Percentiles rank a stretch among this genome's conserved stretches.
These are phyloP conservation scores for Termitomyces sp. DNA, from an alignment of 768 basidiomycete species.

Conservation along the genomic window DNA sequence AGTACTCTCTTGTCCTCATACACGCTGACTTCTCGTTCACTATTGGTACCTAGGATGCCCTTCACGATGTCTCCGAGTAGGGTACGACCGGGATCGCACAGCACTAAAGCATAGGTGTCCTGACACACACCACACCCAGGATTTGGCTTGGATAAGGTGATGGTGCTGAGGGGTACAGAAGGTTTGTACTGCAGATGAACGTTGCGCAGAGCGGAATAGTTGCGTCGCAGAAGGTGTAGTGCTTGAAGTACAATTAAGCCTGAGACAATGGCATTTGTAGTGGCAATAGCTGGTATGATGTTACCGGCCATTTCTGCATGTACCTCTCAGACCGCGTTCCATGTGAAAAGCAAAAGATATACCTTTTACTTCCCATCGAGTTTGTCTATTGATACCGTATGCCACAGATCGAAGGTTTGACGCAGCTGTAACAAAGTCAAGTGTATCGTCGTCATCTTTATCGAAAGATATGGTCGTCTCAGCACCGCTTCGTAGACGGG, in stretches of 20 bases:
- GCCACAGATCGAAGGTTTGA: conserved; percentile 89
- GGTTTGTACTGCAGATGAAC: conserved; percentile 80
- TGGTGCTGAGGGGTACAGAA: conserved; percentile 68
- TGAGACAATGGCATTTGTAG: conserved; percentile 96
- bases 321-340: background rate
- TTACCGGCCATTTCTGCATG: conserved; percentile 94
- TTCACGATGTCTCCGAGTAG: conserved; percentile 70
- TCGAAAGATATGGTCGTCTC: conserved; percentile 83
- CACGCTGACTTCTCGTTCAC: conserved; percentile 60
- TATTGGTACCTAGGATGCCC: conserved; percentile 55
- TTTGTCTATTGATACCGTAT: conserved; percentile 85
- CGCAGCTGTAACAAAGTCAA: conserved; percentile 94
- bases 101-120: conserved; percentile 72
- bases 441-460: conserved; percentile 95
- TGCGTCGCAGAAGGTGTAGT: conserved; percentile 71
- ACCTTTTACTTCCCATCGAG: conserved; percentile 98
- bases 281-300: conserved; percentile 98
- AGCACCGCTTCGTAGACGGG: conserved; percentile 50
- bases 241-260: conserved; percentile 94
- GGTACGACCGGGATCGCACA: conserved; percentile 65
- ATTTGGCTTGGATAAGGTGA: conserved; percentile 65
- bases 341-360: conserved; percentile 1
- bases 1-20: conserved; percentile 85
- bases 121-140: conserved; percentile 79
- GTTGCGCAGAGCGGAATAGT: conserved; percentile 56